A percentile compares a stretch with the other conserved stretches of the same genome.
Conservation (phyloP, 1,284 basidiomycete species). For the Agroathelia rolfsii region DNA sequence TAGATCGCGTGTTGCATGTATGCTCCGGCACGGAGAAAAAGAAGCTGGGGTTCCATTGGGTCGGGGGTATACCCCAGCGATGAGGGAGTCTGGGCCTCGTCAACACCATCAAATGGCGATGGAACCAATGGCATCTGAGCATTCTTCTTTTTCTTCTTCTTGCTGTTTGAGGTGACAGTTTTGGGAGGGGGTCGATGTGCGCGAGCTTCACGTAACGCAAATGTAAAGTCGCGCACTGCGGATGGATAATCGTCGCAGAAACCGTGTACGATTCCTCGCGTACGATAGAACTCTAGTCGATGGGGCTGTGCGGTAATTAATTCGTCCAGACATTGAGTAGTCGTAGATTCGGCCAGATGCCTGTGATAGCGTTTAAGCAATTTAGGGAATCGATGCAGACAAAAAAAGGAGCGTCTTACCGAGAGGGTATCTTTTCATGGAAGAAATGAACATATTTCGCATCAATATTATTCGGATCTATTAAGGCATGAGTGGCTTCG, state of each 20-base stretch:
- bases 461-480: constrained; percentile 66
- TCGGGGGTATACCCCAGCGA: constrained; percentile 64
- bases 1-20: constrained; percentile 67
- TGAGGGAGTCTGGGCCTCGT: constrained; percentile 47
- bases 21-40: constrained; percentile 71
- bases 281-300: constrained; percentile 69
- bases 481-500: too few relatives aligned
- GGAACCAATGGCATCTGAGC: too few relatives aligned
- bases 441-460: constrained; percentile 83
- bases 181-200: too few relatives aligned
- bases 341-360: constrained; percentile 73
- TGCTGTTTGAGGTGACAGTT: constrained; percentile 39
- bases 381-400: constrained; percentile 5
- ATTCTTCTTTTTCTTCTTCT: constrained; percentile 46
- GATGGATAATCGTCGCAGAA: constrained; percentile 71
- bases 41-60: constrained; percentile 70
- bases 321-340: constrained; percentile 61
- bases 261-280: constrained; percentile 73
- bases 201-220: constrained; percentile 66
- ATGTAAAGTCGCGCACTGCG: constrained; percentile 69
- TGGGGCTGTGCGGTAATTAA: constrained; percentile 64
- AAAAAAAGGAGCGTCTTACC: constrained; percentile 37
- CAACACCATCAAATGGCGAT: constrained; percentile 26
- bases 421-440: constrained; percentile 82
- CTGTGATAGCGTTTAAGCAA: constrained; percentile 30